These are phyloP conservation scores for Dillenia suffruticosa DNA, from an alignment of 164 flowering plant species.

Conservation along the genomic window DNA sequence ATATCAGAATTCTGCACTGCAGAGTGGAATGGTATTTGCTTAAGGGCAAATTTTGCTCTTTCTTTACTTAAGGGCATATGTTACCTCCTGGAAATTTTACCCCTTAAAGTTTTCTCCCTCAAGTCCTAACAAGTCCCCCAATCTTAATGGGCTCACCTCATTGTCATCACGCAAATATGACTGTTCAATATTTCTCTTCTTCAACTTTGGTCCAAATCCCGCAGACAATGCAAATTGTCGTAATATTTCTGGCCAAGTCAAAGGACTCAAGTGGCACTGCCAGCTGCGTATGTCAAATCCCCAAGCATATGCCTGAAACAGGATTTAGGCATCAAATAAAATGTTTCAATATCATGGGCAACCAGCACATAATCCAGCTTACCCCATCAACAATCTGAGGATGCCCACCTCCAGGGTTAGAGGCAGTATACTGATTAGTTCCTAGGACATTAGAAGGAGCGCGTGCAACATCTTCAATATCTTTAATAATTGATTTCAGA, in stretches of 20 bases:
- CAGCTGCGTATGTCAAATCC: constrained; percentile 90
- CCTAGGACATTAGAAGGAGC: constrained; percentile 66
- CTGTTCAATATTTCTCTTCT: constrained; percentile 42
- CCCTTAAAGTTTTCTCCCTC: too few relatives aligned
- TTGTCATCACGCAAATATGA: constrained; percentile 56
- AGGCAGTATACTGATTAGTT: constrained; percentile 56
- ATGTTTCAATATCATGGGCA: not conserved
- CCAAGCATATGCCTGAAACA: constrained; percentile 87
- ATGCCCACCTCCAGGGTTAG: constrained; percentile 90
- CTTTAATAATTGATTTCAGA: constrained; percentile 68
- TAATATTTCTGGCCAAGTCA: constrained; percentile 94
- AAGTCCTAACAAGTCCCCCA: too few relatives aligned
- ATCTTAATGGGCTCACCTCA: constrained; percentile 36
- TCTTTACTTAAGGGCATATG: too few relatives aligned
- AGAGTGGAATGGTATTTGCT: too few relatives aligned
- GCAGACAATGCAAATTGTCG: constrained; percentile 83
- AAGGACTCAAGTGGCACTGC: constrained; percentile 69
- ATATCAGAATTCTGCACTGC: too few relatives aligned
- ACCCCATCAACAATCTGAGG: constrained; percentile 95
- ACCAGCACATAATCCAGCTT: constrained; percentile 9
- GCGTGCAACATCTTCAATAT: constrained; percentile 92
- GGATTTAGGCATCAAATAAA: not conserved
- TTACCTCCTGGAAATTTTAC: too few relatives aligned
- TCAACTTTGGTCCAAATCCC: constrained; percentile 80
- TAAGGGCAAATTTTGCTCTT: too few relatives aligned